Percentiles rank a stretch among this genome's conserved stretches.
Conservation (phyloP, 1,284 basidiomycete species). For the Coriolopsis trogii region DNA sequence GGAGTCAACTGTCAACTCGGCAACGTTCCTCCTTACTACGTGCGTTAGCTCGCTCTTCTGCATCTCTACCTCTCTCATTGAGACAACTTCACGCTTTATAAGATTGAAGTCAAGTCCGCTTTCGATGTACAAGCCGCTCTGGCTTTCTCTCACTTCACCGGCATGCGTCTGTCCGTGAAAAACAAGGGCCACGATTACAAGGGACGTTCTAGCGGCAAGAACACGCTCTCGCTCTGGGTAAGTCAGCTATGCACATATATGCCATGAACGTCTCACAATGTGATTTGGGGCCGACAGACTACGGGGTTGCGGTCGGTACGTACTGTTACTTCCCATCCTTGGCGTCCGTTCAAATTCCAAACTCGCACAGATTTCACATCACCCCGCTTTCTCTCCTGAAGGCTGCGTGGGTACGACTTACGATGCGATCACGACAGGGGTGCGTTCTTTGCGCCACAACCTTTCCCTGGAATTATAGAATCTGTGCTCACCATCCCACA, state of each 20-base stretch:
- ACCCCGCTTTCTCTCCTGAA: conserved; percentile 26
- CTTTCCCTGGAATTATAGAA: too few relatives aligned
- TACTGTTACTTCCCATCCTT: background rate
- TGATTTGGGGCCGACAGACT: conserved; percentile 20
- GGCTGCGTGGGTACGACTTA: conserved; percentile 26
- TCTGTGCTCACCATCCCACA: conserved; percentile 7
- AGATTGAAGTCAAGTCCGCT: conserved; percentile 36
- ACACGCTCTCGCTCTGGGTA: conserved; percentile 40
- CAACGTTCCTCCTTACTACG: conserved; percentile 36
- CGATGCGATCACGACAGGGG: conserved; percentile 32
- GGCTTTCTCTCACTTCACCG: conserved; percentile 36
- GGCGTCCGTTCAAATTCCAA: background rate
- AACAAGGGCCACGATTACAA: conserved; percentile 46
- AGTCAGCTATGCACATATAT: conserved; percentile 4
- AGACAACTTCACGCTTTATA: too few relatives aligned
- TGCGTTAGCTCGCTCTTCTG: conserved; percentile 16
- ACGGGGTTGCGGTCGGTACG: conserved; percentile 32
- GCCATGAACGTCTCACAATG: background rate
- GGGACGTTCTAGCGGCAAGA: conserved; percentile 38
- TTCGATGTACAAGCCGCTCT: conserved; percentile 38
- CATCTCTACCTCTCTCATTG: too few relatives aligned
- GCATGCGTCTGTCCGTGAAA: conserved; percentile 42
- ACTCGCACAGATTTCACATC: conserved; percentile 24
- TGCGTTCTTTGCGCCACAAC: conserved; percentile 10
- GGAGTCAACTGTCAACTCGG: conserved; percentile 31